Conservation (phyloP, 768 basidiomycete species). For the Tremella fuciformis region DNA sequence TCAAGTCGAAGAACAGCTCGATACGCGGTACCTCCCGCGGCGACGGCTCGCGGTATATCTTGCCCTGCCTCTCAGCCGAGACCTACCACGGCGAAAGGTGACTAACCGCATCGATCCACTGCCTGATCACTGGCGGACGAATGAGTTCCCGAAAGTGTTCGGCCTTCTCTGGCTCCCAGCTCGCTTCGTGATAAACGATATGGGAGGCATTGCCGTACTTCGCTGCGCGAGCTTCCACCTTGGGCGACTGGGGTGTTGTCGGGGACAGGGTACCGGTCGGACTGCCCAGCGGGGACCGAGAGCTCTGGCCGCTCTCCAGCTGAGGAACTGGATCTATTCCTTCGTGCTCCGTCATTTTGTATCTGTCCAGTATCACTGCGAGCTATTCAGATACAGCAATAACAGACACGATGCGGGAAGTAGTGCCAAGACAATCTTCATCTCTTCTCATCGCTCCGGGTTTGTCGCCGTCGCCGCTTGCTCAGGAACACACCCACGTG, state of each 20-base stretch:
- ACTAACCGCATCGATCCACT: slow-evolving; percentile 13
- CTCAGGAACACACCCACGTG: no score
- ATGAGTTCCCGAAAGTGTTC: slow-evolving; percentile 15
- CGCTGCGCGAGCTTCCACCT: not conserved
- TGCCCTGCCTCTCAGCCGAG: slow-evolving; percentile 12
- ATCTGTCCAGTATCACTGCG: no score
- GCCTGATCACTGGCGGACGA: slow-evolving; percentile 15
- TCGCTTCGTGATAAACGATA: slow-evolving; percentile 24
- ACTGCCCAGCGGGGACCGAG: slow-evolving; percentile 1
- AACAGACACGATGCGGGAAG: no score
- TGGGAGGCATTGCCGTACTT: slow-evolving; percentile 17
- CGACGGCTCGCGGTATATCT: slow-evolving; percentile 23
- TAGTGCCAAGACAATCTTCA: no score
- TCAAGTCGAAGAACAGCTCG: slow-evolving; percentile 53
- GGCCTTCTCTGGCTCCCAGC: slow-evolving; percentile 12
- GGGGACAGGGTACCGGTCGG: not conserved
- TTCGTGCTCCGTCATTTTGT: no score
- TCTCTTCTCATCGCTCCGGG: no score
- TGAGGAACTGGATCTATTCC: no score
- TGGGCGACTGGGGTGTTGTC: not conserved
- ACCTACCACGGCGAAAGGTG: not conserved
- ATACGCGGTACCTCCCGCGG: slow-evolving; percentile 38
- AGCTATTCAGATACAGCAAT: no score
- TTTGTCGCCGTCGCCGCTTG: no score
- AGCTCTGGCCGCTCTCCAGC: no score